A percentile compares a stretch with the other conserved stretches of the same genome.
phyloP scores from a whole-genome alignment of 208 protist species.

The Strigomonas galati region DNA sequence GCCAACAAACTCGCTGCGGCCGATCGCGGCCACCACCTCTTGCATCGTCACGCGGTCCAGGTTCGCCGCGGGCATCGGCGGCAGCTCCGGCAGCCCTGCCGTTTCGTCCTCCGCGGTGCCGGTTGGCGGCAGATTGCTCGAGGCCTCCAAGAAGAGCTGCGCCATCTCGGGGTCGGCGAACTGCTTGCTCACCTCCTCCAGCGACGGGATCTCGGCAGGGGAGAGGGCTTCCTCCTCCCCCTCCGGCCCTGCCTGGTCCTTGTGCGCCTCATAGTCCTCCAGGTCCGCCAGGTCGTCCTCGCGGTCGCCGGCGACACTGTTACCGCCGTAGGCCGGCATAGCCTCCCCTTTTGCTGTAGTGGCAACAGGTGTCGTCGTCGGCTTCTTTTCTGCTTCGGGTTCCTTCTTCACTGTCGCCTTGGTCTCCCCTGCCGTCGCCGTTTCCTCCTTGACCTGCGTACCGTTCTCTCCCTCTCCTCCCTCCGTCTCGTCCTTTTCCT shows the following conservation, averaged over 20 bases:
- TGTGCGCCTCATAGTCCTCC: constrained; percentile 25
- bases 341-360: not conserved
- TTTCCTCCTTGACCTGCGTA: too few species aligned
- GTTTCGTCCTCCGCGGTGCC: constrained; percentile 8
- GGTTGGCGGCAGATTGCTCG: constrained; percentile 30
- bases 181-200: constrained; percentile 78
- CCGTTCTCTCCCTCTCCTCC: too few species aligned
- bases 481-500: not conserved
- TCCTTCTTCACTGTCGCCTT: not conserved
- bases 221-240: constrained; percentile 15
- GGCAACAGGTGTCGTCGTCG: too few species aligned
- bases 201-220: constrained; percentile 53
- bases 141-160: constrained; percentile 77
- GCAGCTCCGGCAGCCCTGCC: not conserved
- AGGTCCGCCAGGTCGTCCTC: constrained; percentile 57
- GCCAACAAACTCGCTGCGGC: constrained; percentile 50
- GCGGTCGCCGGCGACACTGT: constrained; percentile 28
- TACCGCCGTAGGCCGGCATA: not conserved
- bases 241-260: constrained; percentile 3
- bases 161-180: constrained; percentile 80
- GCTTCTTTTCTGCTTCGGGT: not conserved
- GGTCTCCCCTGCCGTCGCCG: not conserved
- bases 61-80: not conserved
- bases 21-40: constrained; percentile 64
- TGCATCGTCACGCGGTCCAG: constrained; percentile 59